phyloP scores from a whole-genome alignment of 345 rosid species.

The Anastatica hierochuntica region DNA sequence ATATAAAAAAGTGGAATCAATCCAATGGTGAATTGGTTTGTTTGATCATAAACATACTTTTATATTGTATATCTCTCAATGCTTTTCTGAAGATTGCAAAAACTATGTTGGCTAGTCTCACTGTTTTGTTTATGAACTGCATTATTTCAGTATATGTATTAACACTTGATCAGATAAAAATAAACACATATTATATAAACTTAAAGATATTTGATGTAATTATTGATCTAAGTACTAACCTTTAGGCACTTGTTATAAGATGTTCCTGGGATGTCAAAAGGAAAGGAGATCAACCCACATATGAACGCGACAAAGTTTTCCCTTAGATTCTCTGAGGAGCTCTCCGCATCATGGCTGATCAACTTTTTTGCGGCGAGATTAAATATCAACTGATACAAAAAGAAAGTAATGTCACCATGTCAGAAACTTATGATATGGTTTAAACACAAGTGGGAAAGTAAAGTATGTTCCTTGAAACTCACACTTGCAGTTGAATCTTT shows the following conservation, averaged over 20 bases:
- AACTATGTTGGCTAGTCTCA: slow-evolving; percentile 20
- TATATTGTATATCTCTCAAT: slow-evolving; percentile 10
- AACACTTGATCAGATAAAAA: not conserved
- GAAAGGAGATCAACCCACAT: slow-evolving; percentile 28
- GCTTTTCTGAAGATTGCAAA: slow-evolving; percentile 22
- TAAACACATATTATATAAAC: no score
- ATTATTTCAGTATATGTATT: not conserved
- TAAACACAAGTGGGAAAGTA: not conserved
- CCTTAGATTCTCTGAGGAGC: slow-evolving; percentile 16
- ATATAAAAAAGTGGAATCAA: no score
- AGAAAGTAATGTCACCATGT: no score
- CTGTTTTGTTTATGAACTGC: slow-evolving; percentile 26
- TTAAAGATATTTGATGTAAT: no score
- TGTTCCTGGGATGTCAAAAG: slow-evolving; percentile 31
- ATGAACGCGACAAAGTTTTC: slow-evolving; percentile 20
- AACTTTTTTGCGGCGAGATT: slow-evolving; percentile 19
- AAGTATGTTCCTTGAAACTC: slow-evolving; percentile 17
- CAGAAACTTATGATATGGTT: not conserved
- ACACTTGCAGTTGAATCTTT: slow-evolving; percentile 81
- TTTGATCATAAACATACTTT: slow-evolving; percentile 18
- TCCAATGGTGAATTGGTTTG: no score
- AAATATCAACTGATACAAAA: slow-evolving; percentile 22
- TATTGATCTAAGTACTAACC: slow-evolving; percentile 16
- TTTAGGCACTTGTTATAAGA: slow-evolving; percentile 28
- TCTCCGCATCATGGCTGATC: slow-evolving; percentile 17